These are phyloP conservation scores for Pseudoscleropodium purum DNA, from an alignment of 225 moss, liverwort and hornwort genomes.

Conservation along the genomic window DNA sequence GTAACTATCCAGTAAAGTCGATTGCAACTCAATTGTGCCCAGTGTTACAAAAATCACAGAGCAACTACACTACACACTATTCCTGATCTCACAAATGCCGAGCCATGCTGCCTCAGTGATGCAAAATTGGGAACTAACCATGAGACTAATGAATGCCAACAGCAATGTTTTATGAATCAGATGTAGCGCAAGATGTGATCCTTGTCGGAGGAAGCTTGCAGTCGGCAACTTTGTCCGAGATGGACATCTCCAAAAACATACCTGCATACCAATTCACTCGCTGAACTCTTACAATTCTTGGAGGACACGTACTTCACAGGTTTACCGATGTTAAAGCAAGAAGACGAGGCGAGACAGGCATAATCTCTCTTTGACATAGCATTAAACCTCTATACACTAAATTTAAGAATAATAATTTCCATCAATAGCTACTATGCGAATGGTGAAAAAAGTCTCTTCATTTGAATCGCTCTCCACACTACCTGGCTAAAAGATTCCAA, in stretches of 20 bases:
- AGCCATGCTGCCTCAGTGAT: not conserved
- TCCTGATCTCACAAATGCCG: not conserved
- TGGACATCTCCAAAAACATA: slow-evolving; percentile 98
- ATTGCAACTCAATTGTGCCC: not conserved
- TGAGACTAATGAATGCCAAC: not conserved
- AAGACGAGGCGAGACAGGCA: not conserved
- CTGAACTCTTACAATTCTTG: not conserved
- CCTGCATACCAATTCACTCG: slow-evolving; percentile 34
- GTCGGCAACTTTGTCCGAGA: slow-evolving; percentile 90
- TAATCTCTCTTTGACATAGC: not conserved
- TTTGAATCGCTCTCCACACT: not conserved
- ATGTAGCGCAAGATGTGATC: slow-evolving; percentile 68
- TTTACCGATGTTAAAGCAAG: not conserved
- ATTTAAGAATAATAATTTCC: not conserved
- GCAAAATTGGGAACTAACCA: slow-evolving; percentile 5
- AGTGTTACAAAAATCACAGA: not conserved
- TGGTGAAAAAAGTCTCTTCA: not conserved
- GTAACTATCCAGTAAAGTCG: not conserved
- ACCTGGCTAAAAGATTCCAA: not conserved
- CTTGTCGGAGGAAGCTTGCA: slow-evolving; percentile 56
- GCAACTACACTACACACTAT: not conserved
- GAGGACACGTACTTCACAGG: not conserved
- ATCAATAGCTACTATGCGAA: not conserved
- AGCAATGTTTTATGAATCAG: slow-evolving; percentile 4
- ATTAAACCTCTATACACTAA: not conserved